Evolutionary conservation across 148 eudicot genomes (phyloP), one percentile per base, ranked within the genome.

Genomic region (Rhododendron ferrugineum): DNA sequence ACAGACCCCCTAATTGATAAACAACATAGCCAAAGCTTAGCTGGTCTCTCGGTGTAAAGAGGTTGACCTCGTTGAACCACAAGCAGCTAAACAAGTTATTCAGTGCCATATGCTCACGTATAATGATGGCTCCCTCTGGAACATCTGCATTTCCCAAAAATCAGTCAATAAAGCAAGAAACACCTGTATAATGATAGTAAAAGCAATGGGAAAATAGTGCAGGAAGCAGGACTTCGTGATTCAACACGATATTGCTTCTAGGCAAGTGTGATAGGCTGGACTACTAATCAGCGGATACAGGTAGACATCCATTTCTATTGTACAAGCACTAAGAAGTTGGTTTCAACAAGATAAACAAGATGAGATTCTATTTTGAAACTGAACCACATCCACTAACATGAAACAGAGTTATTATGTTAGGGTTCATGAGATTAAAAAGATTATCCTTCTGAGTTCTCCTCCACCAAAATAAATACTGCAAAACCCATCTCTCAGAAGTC

Each of bases 11-110:
- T 86, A 97, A 83, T 86, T 98, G 88, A 86, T 94, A 93, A 44
- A 94, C 94, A 15, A 95, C 98, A 75, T 93, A 97, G 22, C 99
- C 99, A 83, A 97, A 97, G 86, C 99, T 97, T 82, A 97, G 90
- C 88, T 97, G 98, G 83, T 97, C 99, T 86, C 99, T 92, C 30
- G 99, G 99, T 10, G 99, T 97, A 84, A 97, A 92, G 81, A 94
- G 96, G 82, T 97, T 85, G 64, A 97, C 98, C 92, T 97, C 99
- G 26, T 95, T 97, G 94, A 97, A 97, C 98, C 99, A 97, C 86
- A 97, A 89, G 91, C 99, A 95, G 90, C 99, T 95, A 87, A 95
- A 93, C 60, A 97, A 88, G 82, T 97, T 93, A 80, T 88, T 97
- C 85, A 95, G 26, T 22, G 94, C 89, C 1, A 96, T 94, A 85